A percentile compares a stretch with the other conserved stretches of the same genome.
Conservation (phyloP, 768 basidiomycete species). For the Sistotremastrum niveocremeum region DNA sequence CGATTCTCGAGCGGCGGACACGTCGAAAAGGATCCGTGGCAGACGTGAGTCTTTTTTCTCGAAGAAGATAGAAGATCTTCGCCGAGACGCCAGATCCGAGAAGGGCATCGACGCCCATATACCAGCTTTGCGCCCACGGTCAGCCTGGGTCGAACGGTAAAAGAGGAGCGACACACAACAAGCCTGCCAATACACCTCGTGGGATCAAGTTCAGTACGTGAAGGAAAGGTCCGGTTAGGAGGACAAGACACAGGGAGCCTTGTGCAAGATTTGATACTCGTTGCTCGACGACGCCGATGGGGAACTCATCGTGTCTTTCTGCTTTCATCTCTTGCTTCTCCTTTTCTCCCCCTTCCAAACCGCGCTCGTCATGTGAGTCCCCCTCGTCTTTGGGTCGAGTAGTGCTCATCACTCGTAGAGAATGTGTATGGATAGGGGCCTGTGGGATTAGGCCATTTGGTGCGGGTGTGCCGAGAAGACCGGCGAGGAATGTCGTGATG, state of each 20-base stretch:
- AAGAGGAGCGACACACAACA: constrained; percentile 45
- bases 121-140: constrained; percentile 45
- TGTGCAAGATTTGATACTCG: constrained; percentile 85
- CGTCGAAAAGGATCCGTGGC: constrained; percentile 54
- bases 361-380: constrained; percentile 18
- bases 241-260: constrained; percentile 62
- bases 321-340: constrained; percentile 15
- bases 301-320: constrained; percentile 29
- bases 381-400: constrained; percentile 19
- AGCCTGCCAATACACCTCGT: constrained; percentile 67
- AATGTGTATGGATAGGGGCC: constrained; percentile 86
- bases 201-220: constrained; percentile 72
- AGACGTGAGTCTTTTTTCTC: constrained; percentile 52
- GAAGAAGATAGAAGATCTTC: constrained; percentile 67
- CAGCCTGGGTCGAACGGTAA: background rate
- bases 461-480: constrained; percentile 74
- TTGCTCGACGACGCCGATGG: constrained; percentile 77
- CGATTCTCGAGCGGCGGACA: constrained; percentile 62
- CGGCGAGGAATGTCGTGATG: constrained; percentile 78
- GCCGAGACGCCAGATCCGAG: constrained; percentile 70
- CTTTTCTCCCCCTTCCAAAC: constrained; percentile 3
- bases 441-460: constrained; percentile 79
- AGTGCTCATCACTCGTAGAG: constrained; percentile 56
- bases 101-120: constrained; percentile 80
- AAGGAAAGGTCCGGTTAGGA: constrained; percentile 72